Evolutionary conservation across 345 rosid genomes (phyloP).

Genomic region (Populus nigra): DNA sequence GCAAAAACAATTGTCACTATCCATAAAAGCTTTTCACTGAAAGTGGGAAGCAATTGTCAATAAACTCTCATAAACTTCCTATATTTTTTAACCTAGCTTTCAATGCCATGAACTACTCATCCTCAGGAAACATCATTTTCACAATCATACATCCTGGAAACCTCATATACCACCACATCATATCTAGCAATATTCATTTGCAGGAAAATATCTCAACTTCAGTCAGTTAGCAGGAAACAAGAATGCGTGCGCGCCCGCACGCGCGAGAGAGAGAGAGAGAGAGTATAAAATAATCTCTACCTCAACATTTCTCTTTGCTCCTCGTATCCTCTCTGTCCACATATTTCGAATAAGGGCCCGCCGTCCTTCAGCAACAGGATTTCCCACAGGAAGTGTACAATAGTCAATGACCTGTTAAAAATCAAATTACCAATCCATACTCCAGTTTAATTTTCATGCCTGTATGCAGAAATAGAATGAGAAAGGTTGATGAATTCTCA

Average conservation of each 20-base stretch:
- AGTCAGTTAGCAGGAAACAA: neutral
- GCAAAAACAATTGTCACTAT: neutral
- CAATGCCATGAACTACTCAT: neutral
- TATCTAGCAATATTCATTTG: neutral
- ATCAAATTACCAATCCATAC: constrained; percentile 6
- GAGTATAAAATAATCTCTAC: constrained; percentile 32
- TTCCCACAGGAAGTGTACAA: constrained; percentile 75
- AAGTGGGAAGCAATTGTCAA: neutral
- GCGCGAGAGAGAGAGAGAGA: neutral
- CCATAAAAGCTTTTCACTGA: neutral
- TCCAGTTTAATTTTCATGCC: constrained; percentile 2
- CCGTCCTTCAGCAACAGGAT: constrained; percentile 78
- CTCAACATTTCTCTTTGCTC: constrained; percentile 95
- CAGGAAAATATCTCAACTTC: neutral
- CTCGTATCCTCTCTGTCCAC: constrained; percentile 98
- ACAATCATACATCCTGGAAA: neutral
- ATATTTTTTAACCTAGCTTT: neutral
- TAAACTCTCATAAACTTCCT: neutral
- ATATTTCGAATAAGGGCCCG: constrained; percentile 86
- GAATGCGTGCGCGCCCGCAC: neutral
- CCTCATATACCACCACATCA: neutral
- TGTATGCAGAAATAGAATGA: constrained; percentile 2
- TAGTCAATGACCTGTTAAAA: constrained; percentile 80
- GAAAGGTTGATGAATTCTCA: constrained; percentile 8
- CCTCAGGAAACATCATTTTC: neutral